phyloP scores from a whole-genome alignment of 306 rosid species.

The Vigna reflexopilosa region DNA sequence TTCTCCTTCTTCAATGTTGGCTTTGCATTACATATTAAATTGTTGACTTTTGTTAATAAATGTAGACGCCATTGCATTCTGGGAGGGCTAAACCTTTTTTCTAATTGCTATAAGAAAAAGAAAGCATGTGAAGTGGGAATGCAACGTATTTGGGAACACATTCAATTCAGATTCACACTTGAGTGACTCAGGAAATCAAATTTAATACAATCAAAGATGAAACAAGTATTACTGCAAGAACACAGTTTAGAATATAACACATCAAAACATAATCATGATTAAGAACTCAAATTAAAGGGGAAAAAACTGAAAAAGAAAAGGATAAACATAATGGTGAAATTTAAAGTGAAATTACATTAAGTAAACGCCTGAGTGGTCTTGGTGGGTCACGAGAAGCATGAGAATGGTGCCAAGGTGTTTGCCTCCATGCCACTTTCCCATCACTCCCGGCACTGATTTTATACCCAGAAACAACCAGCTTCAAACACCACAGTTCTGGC shows the following conservation, averaged over 20 bases:
- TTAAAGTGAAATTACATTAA: slow-evolving; percentile 62
- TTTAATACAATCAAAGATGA: neutral
- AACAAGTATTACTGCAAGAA: slow-evolving; percentile 10
- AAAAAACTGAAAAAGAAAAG: neutral
- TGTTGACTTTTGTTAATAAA: slow-evolving; percentile 46
- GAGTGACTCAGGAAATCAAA: slow-evolving; percentile 6
- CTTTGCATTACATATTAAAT: neutral
- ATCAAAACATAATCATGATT: neutral
- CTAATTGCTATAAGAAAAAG: too few species aligned
- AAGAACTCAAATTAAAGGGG: neutral
- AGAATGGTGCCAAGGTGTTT: slow-evolving; percentile 98
- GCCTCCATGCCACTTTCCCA: slow-evolving; percentile 93
- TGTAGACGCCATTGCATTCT: neutral
- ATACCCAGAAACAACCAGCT: slow-evolving; percentile 75
- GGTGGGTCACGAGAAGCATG: slow-evolving; percentile 98
- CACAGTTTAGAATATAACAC: neutral
- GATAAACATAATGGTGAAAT: neutral
- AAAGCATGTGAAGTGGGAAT: too few species aligned
- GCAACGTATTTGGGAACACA: neutral
- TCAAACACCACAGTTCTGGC: slow-evolving; percentile 93
- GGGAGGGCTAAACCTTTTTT: neutral
- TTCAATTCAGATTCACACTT: slow-evolving; percentile 23
- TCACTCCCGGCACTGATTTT: slow-evolving; percentile 96
- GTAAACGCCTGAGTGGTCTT: slow-evolving; percentile 82
- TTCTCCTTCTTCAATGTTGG: neutral